These are phyloP conservation scores for Tardiomyces blankii DNA, from an alignment of 1,139 yeast genomes.

Conservation along the genomic window DNA sequence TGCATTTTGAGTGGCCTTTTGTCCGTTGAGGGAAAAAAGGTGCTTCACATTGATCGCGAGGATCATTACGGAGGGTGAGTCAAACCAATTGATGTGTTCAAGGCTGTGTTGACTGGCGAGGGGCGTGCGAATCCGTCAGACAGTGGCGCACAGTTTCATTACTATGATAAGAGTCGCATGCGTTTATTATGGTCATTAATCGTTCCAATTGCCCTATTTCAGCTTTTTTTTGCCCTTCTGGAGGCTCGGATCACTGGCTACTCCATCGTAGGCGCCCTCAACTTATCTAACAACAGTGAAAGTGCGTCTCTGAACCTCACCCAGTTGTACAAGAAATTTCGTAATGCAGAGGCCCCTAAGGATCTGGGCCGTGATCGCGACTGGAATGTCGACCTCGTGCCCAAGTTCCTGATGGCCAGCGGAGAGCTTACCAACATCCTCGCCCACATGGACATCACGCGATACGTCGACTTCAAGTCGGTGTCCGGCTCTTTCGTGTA, in stretches of 20 bases:
- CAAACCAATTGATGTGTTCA: conserved; percentile 10
- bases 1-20: conserved; percentile 89
- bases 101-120: not conserved
- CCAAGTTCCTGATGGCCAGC: conserved; percentile 94
- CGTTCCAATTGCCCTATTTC: too few species aligned
- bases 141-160: too few species aligned
- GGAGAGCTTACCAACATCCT: conserved; percentile 95
- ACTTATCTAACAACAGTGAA: conserved; percentile 26
- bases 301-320: conserved; percentile 54
- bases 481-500: conserved; percentile 91
- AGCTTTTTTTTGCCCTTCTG: too few species aligned
- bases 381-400: conserved; percentile 96
- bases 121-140: too few species aligned
- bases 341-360: conserved; percentile 41
- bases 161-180: too few species aligned
- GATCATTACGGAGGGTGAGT: conserved; percentile 77
- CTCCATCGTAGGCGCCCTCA: too few species aligned
- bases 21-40: conserved; percentile 95
- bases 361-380: conserved; percentile 86
- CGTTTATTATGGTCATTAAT: too few species aligned
- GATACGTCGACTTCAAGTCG: conserved; percentile 93
- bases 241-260: too few species aligned
- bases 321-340: conserved; percentile 34
- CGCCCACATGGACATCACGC: conserved; percentile 90
- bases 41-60: conserved; percentile 90